Evolutionary conservation across 495 filamentous ascomycete species (phyloP), one percentile per base, ranked within the genome.

Genomic region (Pseudevernia furfuracea): DNA sequence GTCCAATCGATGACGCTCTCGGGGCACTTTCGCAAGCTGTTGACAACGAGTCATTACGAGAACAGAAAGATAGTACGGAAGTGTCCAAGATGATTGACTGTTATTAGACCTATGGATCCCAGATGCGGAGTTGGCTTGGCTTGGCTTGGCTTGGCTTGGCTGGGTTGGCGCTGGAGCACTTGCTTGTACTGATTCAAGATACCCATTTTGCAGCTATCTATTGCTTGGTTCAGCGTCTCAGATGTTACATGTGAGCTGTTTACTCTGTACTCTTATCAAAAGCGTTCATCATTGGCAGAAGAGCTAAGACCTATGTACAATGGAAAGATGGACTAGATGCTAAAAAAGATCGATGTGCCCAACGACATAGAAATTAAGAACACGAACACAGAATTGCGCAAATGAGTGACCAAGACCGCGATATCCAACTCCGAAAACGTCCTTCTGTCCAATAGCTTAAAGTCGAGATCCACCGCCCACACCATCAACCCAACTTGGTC

Each of bases 1-100:
- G 70, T 59, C 64, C 59, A 30, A 57, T 71, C 44, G 62, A 70
- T 17, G 60, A 62, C 41, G 70, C 71, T 2, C 55, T 75, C 17
- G 34, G 64, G n/a, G 73, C 69, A 5, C 53, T 73, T 37, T 34
- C 60, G 8, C 28, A 15, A 19, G 60, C 60, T 48, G 60, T 62
- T 30, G 60, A 62, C n/a, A 21, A 62, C 4, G 44, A 62, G 46
- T 44, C n/a, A 17, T 46, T 53, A 32, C 25, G 28, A 32, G 25
- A 28, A 12, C 25, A 53, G 49, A 32, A 6, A 7, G 17, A 17
- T 55, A 4, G 28, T 17, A 15, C 12, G 5, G 57, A 21, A n/a
- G 57, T 21, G 57, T 19, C 17, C 5, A 28, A 58, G 30, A 4
- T 36, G 32, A 3, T 39, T 10, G 37, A 14, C 37, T 39, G 37